Evolutionary conservation across 768 basidiomycete genomes (phyloP), one percentile per base, ranked within the genome.

Genomic region (Daedaleopsis nitida): DNA sequence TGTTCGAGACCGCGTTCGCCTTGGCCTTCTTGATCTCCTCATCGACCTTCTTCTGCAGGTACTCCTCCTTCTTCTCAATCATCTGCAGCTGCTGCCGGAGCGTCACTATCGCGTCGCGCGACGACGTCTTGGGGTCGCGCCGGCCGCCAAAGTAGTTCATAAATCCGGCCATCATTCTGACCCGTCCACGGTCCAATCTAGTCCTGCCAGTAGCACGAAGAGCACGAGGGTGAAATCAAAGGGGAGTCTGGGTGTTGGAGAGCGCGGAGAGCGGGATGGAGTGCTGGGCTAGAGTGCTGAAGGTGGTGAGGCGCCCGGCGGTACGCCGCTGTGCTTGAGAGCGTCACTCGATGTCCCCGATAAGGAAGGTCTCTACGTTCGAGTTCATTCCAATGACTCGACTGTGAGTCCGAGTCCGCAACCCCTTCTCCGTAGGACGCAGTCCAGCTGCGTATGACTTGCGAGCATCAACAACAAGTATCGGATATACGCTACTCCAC

Each of bases 61-160:
- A 83, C 74, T 98, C 96, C 80, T 98, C 97, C 82, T 96, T 98
- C 93, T 98, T 99, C 85, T 98, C 95, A 67, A 98, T 87, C 88
- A 96, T 91, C 77, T 93, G 86, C 64, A 98, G 83, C 74, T 98
- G 95, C 77, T 96, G 90, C 70, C 96, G 86, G 67, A 99, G 81
- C 48, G 83, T 83, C 61, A 98, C 91, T 74, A 99, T 99, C 51
- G 97, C 93, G 73, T 97, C 93, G 65, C 94, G 84, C 48, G 96
- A 89, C 27, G 88, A 80, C 76, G 90, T 86, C 75, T 91, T 92
- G 23, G 92, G 83, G 71, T 96, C 91, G 67, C 86, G 85, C 65
- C 87, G 83, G 52, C 89, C 88, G 13, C 88, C 89, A 74, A 99
- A 94, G 80, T 91, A 96, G 73, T 87, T 89, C 88, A 97, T 92